These are phyloP conservation scores for Metroxylon sagu DNA, from an alignment of 176 grass and related monocot species.

Conservation along the genomic window DNA sequence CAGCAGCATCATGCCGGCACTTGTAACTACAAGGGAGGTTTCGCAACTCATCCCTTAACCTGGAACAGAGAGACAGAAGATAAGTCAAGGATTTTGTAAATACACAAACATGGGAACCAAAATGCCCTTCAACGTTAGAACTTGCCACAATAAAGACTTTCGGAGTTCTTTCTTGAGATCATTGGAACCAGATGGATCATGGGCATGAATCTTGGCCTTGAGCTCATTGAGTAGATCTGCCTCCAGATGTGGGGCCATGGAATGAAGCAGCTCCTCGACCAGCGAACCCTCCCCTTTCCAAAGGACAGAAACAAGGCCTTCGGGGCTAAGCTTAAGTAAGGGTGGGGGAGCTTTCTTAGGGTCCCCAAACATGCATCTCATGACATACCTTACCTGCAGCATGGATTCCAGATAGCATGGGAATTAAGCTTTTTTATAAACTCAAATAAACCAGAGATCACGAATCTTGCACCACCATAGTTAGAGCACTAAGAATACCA, in stretches of 20 bases:
- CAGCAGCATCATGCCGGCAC: conserved; percentile 92
- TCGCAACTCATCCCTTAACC: conserved; percentile 90
- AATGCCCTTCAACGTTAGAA: neutral
- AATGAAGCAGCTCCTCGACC: conserved; percentile 63
- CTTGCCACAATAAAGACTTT: conserved; percentile 77
- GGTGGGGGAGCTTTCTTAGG: conserved; percentile 87
- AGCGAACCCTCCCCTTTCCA: conserved; percentile 91
- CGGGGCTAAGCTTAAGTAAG: conserved; percentile 59
- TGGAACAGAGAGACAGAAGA: conserved; percentile 17
- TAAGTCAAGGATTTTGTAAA: neutral
- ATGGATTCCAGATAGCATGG: neutral
- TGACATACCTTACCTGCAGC: conserved; percentile 73
- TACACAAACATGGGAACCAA: too few relatives aligned
- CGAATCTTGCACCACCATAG: too few relatives aligned
- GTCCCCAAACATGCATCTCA: conserved; percentile 72
- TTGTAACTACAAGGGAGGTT: conserved; percentile 74
- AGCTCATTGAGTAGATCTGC: conserved; percentile 56
- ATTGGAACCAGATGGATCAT: conserved; percentile 66
- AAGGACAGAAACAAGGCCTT: conserved; percentile 53
- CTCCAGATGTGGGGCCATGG: conserved; percentile 84
- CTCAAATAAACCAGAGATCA: too few relatives aligned
- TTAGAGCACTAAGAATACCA: too few relatives aligned
- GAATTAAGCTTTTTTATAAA: too few relatives aligned
- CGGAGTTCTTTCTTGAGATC: conserved; percentile 50
- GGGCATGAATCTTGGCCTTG: conserved; percentile 62